Evolutionary conservation across 2,329 filamentous ascomycete genomes (phyloP).

Genomic region (Simplicillium sp.): DNA sequence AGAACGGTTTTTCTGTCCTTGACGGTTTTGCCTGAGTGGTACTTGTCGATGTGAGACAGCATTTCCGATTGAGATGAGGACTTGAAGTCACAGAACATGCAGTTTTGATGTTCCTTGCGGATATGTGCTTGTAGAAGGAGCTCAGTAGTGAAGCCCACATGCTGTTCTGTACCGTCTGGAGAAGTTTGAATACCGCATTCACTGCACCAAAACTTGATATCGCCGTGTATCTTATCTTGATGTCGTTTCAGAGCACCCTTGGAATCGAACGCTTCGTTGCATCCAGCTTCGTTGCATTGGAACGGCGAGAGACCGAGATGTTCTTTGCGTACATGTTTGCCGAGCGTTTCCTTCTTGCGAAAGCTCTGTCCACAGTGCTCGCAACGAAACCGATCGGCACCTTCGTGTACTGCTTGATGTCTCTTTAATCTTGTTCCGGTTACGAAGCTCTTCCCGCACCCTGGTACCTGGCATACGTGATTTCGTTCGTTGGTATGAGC

Average conservation of each 20-base stretch:
- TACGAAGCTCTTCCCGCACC: constrained; percentile 72
- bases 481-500: constrained; percentile 64
- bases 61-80: constrained; percentile 60
- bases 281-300: constrained; percentile 53
- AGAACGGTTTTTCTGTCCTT: constrained; percentile 55
- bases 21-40: constrained; percentile 56
- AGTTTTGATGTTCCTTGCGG: constrained; percentile 62
- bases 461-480: constrained; percentile 61
- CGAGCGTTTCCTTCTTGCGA: constrained; percentile 77
- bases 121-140: constrained; percentile 65
- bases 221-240: constrained; percentile 57
- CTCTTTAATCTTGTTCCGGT: constrained; percentile 69
- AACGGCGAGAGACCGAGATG: constrained; percentile 67
- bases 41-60: constrained; percentile 67
- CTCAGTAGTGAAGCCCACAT: constrained; percentile 61
- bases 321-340: constrained; percentile 69
- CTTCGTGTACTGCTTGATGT: constrained; percentile 66
- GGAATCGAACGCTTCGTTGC: constrained; percentile 63
- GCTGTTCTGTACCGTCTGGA: constrained; percentile 27
- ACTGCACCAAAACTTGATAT: constrained; percentile 65
- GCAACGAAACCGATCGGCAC: constrained; percentile 67
- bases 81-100: constrained; percentile 61
- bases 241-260: constrained; percentile 64
- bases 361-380: constrained; percentile 70
- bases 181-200: constrained; percentile 47